Evolutionary conservation across 2,329 filamentous ascomycete species (phyloP), one percentile per base, ranked within the genome.

Genomic region (Alternaria sp.): DNA sequence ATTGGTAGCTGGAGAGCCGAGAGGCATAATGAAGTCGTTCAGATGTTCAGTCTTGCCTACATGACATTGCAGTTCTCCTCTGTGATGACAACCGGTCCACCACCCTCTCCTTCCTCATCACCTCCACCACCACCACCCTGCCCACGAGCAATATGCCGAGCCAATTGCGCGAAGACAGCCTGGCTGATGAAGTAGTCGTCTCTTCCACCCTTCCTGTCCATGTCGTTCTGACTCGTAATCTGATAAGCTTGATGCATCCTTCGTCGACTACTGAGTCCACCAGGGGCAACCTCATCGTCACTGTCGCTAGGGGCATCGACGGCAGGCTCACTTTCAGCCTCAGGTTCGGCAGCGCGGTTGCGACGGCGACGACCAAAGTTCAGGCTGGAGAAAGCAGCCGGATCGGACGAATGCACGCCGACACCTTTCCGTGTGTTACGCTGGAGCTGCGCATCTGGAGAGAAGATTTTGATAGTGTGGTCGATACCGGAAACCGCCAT

Each of bases 381-480:
- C 23, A 81, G 71, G 11, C 80, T 83, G 3, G 82, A 84, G 64
- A 83, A 82, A 3, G 76, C 75, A 46, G 57, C 60, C 1, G 80
- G 71, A 65, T 84, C 82, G 23, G 78, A 73, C 32, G 86, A 84
- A 10, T 84, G 81, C 54, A 90, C 84, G n/a, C 88, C 88, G 52
- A 86, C 80, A 1, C 87, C 88, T 11, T 82, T 81, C 21, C 85
- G 83, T 17, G 88, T 89, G 54, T 86, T 83, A 36, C 84, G 81
- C 66, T 89, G 86, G 15, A 87, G 85, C 32, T 83, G 82, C 47
- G 81, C 82, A 69, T 90, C 89, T 0, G 88, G 83, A 1, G 86
- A 89, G 77, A 91, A 91, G 57, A 91, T 87, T 72, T 91, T 91
- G 79, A 91, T 86, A 0, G 88, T 90, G 69, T 87, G 85, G 67